Evolutionary conservation across 2,329 filamentous ascomycete genomes (phyloP).

Genomic region (Orbilia ellipsospora): DNA sequence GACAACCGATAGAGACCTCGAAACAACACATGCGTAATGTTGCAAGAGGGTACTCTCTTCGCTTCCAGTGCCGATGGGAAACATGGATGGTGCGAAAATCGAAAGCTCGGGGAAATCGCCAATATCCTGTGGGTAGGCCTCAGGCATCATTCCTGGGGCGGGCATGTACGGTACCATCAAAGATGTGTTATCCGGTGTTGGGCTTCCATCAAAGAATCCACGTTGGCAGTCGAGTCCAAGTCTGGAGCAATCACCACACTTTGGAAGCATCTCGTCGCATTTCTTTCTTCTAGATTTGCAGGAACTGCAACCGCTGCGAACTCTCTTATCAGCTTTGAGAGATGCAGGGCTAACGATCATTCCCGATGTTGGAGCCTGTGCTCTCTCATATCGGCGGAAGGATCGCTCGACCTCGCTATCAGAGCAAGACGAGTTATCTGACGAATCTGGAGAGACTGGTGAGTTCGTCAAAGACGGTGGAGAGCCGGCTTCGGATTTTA

Average conservation of each 20-base stretch:
- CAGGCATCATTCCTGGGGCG: conserved; percentile 31
- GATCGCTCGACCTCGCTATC: conserved; percentile 52
- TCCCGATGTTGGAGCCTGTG: conserved; percentile 45
- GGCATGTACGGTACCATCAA: conserved; percentile 45
- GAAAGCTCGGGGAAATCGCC: conserved; percentile 45
- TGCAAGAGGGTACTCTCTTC: conserved; percentile 54
- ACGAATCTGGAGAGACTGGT: conserved; percentile 49
- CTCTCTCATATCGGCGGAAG: conserved; percentile 46
- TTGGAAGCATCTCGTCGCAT: conserved; percentile 54
- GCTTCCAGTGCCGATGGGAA: conserved; percentile 39
- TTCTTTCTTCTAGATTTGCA: conserved; percentile 57
- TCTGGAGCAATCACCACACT: conserved; percentile 53
- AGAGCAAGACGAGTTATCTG: conserved; percentile 52
- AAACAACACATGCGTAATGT: conserved; percentile 56
- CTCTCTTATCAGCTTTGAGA: conserved; percentile 47
- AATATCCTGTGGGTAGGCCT: conserved; percentile 31
- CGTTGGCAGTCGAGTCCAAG: conserved; percentile 51
- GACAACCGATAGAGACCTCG: conserved; percentile 54
- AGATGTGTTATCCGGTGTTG: conserved; percentile 19
- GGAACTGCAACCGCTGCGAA: conserved; percentile 52
- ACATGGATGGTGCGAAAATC: conserved; percentile 50
- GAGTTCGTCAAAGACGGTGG: conserved; percentile 50
- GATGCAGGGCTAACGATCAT: conserved; percentile 50
- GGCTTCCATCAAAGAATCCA: conserved; percentile 44
- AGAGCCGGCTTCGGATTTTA: conserved; percentile 50